Base-by-base conservation (phyloP, 371 early-diverging fungal species). In the Mortierella sp. region DNA sequence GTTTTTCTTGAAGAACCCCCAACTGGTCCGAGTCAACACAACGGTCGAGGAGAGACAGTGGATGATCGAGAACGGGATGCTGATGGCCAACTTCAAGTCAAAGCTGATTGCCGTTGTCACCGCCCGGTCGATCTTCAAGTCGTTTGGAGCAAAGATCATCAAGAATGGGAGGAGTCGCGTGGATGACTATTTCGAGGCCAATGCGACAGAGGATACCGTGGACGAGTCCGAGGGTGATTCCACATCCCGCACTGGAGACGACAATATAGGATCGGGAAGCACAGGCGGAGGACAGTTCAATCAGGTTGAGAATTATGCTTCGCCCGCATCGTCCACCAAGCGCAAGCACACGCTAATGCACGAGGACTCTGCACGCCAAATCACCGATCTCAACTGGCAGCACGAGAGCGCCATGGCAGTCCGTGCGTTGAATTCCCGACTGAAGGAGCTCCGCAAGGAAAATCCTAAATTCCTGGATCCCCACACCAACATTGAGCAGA, bases 181-280 rank as follows among this genome's bases (percentile, higher is more conserved):
- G 14, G 99, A 98, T 81, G 99, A 98, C 85, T 98, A 98, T 82
- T 95, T 90, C 85, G 95, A 91, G 70, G 73, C 78, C 70, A 79
- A 73, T 34, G 80, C 71, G 26, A 50, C 71, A 8, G 82, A 87
- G 39, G 76, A 78, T 31, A 31, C 47, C 14, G 53, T 39, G 5
- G 77, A 69, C 37, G 79, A 76, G 8, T 74, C 85, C 8, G 82
- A 74, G 9, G 82, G 74, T 22, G 80, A 80, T 24, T 34, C 43
- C 9, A 47, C 58, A n/a, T 63, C 64, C 7, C 61, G 65, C 3
- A 26, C 68, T 24, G 73, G 69, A 4, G 72, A 70, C n/a, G 61
- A 61, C 37, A 71, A 68, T 40, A 68, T 52, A 10, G 34, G 14
- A 24, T 66, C 73, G 13, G 76, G 73, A 64, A 55, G 67, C 48